phyloP scores from a whole-genome alignment of 768 basidiomycete genomes.

The Auriscalpium orientale region DNA sequence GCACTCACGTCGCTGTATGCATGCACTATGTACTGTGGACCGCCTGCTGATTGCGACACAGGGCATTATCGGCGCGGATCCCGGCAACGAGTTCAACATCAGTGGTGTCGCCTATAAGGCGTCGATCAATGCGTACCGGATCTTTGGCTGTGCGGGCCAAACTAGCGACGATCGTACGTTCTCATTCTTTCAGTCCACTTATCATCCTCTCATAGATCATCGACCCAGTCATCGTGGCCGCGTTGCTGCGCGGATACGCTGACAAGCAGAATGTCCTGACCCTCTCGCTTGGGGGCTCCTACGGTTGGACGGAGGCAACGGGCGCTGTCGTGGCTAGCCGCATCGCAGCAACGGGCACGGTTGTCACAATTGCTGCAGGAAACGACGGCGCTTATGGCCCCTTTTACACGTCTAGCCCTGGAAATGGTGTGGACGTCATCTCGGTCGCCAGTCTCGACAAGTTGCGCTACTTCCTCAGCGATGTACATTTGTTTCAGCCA shows the following conservation, averaged over 20 bases:
- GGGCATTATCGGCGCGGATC: slow-evolving; percentile 59
- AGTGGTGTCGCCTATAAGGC: slow-evolving; percentile 64
- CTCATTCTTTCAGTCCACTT: not conserved
- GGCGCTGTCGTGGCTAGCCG: slow-evolving; percentile 50
- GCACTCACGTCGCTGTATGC: not conserved
- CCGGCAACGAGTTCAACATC: slow-evolving; percentile 55
- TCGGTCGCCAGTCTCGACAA: slow-evolving; percentile 50
- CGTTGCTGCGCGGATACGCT: slow-evolving; percentile 39
- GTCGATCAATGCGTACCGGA: slow-evolving; percentile 43
- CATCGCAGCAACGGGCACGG: slow-evolving; percentile 47
- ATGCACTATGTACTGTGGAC: not conserved
- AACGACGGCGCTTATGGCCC: slow-evolving; percentile 46
- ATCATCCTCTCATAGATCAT: slow-evolving; percentile 16
- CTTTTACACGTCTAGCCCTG: slow-evolving; percentile 51
- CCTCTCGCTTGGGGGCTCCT: slow-evolving; percentile 53
- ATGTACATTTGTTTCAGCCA: too few species aligned
- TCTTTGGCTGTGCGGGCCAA: slow-evolving; percentile 52
- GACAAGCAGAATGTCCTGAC: slow-evolving; percentile 59
- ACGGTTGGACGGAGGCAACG: slow-evolving; percentile 57
- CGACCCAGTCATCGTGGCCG: slow-evolving; percentile 37
- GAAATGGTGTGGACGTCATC: slow-evolving; percentile 49
- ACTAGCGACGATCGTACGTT: slow-evolving; percentile 44
- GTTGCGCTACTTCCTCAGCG: not conserved
- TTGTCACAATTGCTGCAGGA: slow-evolving; percentile 59
- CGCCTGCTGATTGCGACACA: slow-evolving; percentile 19